phyloP scores from a whole-genome alignment of 2,329 filamentous ascomycete species.

The Endoconidiophora polonica region DNA sequence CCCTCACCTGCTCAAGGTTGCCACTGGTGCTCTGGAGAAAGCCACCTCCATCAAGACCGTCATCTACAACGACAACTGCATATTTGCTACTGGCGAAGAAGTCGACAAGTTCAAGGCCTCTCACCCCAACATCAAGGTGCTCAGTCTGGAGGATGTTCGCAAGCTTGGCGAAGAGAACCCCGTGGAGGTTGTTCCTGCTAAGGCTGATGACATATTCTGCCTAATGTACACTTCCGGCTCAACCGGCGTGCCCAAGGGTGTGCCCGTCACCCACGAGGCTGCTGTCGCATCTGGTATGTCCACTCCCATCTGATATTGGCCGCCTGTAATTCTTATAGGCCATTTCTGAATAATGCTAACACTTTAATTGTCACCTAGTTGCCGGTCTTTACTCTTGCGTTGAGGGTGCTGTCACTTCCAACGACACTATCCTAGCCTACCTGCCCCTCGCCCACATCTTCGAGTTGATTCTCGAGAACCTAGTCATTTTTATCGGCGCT shows the following conservation, averaged over 20 bases:
- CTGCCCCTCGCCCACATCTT: conserved; percentile 90
- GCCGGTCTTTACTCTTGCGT: conserved; percentile 68
- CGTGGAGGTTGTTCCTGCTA: conserved; percentile 53
- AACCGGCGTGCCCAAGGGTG: conserved; percentile 79
- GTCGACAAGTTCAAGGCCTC: conserved; percentile 39
- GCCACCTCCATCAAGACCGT: conserved; percentile 39
- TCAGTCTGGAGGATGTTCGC: conserved; percentile 39
- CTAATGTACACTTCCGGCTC: conserved; percentile 80
- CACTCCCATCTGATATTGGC: conserved; percentile 14
- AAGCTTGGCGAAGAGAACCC: conserved; percentile 49
- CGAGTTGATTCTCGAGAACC: conserved; percentile 89
- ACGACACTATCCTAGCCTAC: conserved; percentile 73
- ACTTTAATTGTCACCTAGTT: conserved; percentile 25
- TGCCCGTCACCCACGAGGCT: conserved; percentile 62
- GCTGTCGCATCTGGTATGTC: conserved; percentile 53
- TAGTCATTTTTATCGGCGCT: conserved; percentile 75
- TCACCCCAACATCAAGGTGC: conserved; percentile 34
- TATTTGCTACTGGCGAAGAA: conserved; percentile 33
- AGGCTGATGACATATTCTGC: conserved; percentile 65
- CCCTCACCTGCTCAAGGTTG: conserved; percentile 53
- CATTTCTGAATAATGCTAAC: conserved; percentile 13
- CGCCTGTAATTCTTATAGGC: conserved; percentile 8
- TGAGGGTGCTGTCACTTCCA: conserved; percentile 58
- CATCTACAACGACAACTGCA: conserved; percentile 44
- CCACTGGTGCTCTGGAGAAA: conserved; percentile 37